phyloP scores from a whole-genome alignment of 441 rosid genomes.

The Pelargonium australe region DNA sequence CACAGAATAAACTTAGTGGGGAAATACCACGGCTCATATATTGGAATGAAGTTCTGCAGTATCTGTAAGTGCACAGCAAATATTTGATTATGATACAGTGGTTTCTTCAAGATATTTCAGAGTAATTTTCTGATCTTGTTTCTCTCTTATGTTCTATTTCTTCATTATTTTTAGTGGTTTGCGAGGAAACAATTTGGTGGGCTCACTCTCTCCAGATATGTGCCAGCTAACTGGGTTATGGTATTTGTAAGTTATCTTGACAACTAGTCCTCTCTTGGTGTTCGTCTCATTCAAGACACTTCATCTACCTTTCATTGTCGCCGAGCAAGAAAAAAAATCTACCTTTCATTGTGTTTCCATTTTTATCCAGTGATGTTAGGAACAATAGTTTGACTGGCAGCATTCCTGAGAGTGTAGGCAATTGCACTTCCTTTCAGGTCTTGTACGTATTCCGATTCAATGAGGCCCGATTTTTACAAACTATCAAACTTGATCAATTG shows the following conservation, averaged over 20 bases:
- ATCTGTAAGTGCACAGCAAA: slow-evolving; percentile 48
- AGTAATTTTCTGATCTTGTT: not conserved
- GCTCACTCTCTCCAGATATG: slow-evolving; percentile 76
- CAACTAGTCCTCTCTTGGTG: not conserved
- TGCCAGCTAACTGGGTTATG: slow-evolving; percentile 90
- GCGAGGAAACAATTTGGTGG: slow-evolving; percentile 68
- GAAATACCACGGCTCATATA: slow-evolving; percentile 81
- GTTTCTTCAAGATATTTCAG: not conserved
- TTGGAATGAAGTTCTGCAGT: slow-evolving; percentile 94
- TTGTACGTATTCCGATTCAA: slow-evolving; percentile 37
- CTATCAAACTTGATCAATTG: too few species aligned
- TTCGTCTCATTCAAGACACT: too few species aligned
- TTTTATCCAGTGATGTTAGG: slow-evolving; percentile 68
- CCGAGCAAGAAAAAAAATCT: too few species aligned
- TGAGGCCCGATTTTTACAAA: too few species aligned
- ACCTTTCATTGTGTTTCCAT: too few species aligned
- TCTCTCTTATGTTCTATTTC: not conserved
- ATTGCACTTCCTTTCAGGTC: slow-evolving; percentile 87
- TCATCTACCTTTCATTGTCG: too few species aligned
- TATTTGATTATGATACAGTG: not conserved
- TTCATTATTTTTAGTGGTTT: slow-evolving; percentile 44
- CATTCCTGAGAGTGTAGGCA: slow-evolving; percentile 80
- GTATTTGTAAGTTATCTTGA: slow-evolving; percentile 69
- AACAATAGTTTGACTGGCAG: slow-evolving; percentile 76
- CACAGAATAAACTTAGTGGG: slow-evolving; percentile 69